Evolutionary conservation across 805 yeast species (phyloP).

Genomic region (Schizosaccharomyces cryophilus): DNA sequence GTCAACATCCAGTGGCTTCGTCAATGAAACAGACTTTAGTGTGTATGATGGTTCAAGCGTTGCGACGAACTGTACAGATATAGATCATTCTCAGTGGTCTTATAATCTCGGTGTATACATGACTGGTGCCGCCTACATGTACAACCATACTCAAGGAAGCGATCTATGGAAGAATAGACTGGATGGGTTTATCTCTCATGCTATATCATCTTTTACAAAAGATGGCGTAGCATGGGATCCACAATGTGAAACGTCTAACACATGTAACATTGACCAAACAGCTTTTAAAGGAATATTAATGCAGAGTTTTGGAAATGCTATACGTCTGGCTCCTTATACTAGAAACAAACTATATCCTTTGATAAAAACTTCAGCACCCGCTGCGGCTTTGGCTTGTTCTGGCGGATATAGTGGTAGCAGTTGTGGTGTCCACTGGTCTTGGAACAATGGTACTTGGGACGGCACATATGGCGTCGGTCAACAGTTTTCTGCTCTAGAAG

Average conservation of each 20-base stretch:
- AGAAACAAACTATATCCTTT: slow-evolving; percentile 22
- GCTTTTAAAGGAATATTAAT: slow-evolving; percentile 49
- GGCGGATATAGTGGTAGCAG: slow-evolving; percentile 67
- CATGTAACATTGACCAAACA: slow-evolving; percentile 51
- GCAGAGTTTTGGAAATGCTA: slow-evolving; percentile 38
- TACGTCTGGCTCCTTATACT: slow-evolving; percentile 33
- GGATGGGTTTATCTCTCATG: slow-evolving; percentile 21
- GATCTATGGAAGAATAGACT: slow-evolving; percentile 32
- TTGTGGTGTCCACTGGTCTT: slow-evolving; percentile 55
- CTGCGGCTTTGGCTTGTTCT: slow-evolving; percentile 53
- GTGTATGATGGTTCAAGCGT: slow-evolving; percentile 47
- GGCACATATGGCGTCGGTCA: slow-evolving; percentile 57
- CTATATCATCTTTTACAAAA: slow-evolving; percentile 23
- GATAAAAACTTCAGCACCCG: slow-evolving; percentile 30
- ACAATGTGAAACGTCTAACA: slow-evolving; percentile 34
- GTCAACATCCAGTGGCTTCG: slow-evolving; percentile 26
- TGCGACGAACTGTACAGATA: slow-evolving; percentile 19
- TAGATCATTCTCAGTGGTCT: slow-evolving; percentile 40
- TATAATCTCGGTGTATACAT: slow-evolving; percentile 49
- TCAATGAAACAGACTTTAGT: slow-evolving; percentile 14
- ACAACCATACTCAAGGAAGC: slow-evolving; percentile 33
- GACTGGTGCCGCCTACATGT: slow-evolving; percentile 45
- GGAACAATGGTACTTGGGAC: slow-evolving; percentile 28
- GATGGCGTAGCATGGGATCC: slow-evolving; percentile 38
- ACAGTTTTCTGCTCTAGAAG: slow-evolving; percentile 56